A percentile compares a stretch with the other conserved stretches of the same genome.
These are phyloP conservation scores for Bruguiera parviflora DNA, from an alignment of 345 rosid species.

Conservation along the genomic window DNA sequence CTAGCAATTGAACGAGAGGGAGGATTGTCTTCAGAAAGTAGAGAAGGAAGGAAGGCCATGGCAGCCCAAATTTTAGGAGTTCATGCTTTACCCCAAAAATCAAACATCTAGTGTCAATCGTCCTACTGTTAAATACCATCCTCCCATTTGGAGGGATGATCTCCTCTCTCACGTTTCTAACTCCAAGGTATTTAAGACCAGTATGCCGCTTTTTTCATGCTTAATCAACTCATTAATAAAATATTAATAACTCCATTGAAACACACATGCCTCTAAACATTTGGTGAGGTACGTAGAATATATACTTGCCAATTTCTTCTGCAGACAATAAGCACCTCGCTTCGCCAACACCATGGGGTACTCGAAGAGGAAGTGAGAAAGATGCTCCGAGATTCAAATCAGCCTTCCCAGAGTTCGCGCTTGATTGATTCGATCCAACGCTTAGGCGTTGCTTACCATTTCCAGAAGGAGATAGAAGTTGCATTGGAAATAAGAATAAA, in stretches of 20 bases:
- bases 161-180: constrained; percentile 16
- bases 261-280: too few species aligned
- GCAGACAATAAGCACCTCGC: not conserved
- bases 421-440: constrained; percentile 11
- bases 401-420: not conserved
- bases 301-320: not conserved
- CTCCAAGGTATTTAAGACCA: not conserved
- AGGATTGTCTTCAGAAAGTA: too few species aligned
- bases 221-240: not conserved
- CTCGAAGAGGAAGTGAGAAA: constrained; percentile 9
- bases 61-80: not conserved
- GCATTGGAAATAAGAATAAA: too few species aligned
- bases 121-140: constrained; percentile 18
- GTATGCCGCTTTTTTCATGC: not conserved
- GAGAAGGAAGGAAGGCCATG: too few species aligned
- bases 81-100: too few species aligned
- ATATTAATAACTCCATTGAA: not conserved
- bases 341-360: not conserved
- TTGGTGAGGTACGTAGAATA: too few species aligned
- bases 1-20: too few species aligned
- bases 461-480: not conserved
- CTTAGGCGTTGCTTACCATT: not conserved
- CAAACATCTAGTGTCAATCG: not conserved
- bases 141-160: constrained; percentile 24
- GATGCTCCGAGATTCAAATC: not conserved